A percentile compares a stretch with the other conserved stretches of the same genome.
Conservation (phyloP, 352 stramenopile species). For the Albugo laibachii region DNA sequence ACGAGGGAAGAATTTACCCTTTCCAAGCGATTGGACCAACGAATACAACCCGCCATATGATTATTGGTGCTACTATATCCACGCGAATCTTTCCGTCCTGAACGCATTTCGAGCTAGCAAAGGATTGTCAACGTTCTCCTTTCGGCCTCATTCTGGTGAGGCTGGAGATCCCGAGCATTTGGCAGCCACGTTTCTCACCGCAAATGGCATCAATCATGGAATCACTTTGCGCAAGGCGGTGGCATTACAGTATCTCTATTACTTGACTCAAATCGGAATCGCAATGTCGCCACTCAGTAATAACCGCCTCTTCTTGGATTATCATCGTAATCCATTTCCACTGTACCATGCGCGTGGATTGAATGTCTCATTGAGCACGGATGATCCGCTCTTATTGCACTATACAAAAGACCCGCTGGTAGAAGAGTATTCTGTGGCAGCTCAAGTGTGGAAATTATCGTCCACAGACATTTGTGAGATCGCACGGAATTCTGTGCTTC, state of each 20-base stretch:
- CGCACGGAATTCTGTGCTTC: constrained; percentile 93
- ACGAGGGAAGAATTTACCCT: constrained; percentile 47
- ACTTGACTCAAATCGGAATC: constrained; percentile 92
- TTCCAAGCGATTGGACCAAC: constrained; percentile 76
- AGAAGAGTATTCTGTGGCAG: constrained; percentile 89
- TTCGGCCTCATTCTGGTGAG: constrained; percentile 96
- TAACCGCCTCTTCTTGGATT: constrained; percentile 92
- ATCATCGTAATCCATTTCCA: constrained; percentile 89
- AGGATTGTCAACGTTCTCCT: constrained; percentile 84
- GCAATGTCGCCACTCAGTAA: constrained; percentile 89
- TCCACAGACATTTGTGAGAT: constrained; percentile 98
- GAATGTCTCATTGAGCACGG: constrained; percentile 96
- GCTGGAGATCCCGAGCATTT: constrained; percentile 95
- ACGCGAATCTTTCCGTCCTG: constrained; percentile 91
- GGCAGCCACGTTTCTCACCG: constrained; percentile 72
- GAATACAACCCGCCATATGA: constrained; percentile 85
- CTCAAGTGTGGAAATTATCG: constrained; percentile 88
- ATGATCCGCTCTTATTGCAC: constrained; percentile 97
- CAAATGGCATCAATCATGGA: constrained; percentile 96
- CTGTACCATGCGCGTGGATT: constrained; percentile 90
- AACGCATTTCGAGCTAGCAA: constrained; percentile 87
- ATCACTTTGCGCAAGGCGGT: constrained; percentile 95
- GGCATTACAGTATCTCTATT: constrained; percentile 97
- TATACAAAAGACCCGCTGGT: constrained; percentile 97
- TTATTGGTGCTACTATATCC: constrained; percentile 95